Base-by-base conservation (phyloP, 257 asterid species). In the Rehmannia glutinosa region DNA sequence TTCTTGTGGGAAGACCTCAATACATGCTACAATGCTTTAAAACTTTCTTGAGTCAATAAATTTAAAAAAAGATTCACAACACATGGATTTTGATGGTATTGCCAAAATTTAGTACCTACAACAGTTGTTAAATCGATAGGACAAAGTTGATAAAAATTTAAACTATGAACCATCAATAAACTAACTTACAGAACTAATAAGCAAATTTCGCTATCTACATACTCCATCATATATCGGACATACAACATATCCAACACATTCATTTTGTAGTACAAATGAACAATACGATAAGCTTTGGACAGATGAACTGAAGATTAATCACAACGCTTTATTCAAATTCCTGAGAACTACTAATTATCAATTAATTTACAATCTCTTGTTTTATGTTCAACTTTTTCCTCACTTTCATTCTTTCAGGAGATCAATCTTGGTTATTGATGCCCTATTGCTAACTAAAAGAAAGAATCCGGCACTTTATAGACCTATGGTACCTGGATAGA, bases 401-500 rank as follows among this genome's bases (percentile, higher is more conserved):
- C 23, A 45, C 25, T 27, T 30, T 17, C 23, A 8, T 28, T 27
- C 17, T 4, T 62, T 64, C 21, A 8, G 5, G 4, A 45, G 39
- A 62, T 7, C 25, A 33, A 46, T 24, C 3, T 11, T 25, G 45
- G 38, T 23, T 17, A 13, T 17, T 24, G 23, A 25, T 73, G 38
- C 28, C 24, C 41, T 8, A 41, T 33, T 42, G 70, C 38, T 42
- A 5, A 27, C n/a, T 16, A 62, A 39, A 23, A 28, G 28, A 68
- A 46, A 62, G 16, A 45, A 39, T 23, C 23, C 45, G 32, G 32
- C 45, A 52, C 53, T 8, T 24, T 42, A 13, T 13, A 68, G 62
- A 73, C 55, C 51, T 5, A 46, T 10, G 4, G 24, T 78, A 91
- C 97, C 97, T 91, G 97, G 68, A 91, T 86, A 58, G 97, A 91